Evolutionary conservation across 1,284 basidiomycete genomes (phyloP), one percentile per base, ranked within the genome.

Genomic region (Ceratobasidium theobromae): DNA sequence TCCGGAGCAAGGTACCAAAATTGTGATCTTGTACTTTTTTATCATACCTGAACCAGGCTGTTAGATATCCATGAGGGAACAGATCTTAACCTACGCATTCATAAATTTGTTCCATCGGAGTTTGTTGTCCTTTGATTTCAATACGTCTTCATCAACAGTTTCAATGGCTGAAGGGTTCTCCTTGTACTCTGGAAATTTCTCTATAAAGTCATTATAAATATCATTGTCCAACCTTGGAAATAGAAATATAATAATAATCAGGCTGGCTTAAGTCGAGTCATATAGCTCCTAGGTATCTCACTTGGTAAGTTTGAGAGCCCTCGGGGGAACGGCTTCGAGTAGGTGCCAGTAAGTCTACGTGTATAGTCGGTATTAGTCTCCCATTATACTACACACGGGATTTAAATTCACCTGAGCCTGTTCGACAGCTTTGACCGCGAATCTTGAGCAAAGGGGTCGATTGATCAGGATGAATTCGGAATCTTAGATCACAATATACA

Each of bases 351-450:
- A 98, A 4, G 94, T 95, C 91, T 96, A 75, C n/a, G 70, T 9
- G 27, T 25, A 53, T 4, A 68, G 53, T 43, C 46, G 49, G 16
- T 51, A 14, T 27, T 28, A 57, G 9, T 27, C 52, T 25, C 62
- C 23, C 28, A 28, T 33, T 11, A 28, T n/a, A 27, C 11, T 27
- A 16, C 3, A 32, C 25, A 18, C 45, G 11, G 53, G 8, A 6
- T 4, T 16, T 6, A 70, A 12, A 66, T 80, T 70, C 67, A 91
- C 93, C 82, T 95, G 92, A 65, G 95, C 91, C 72, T 97, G 93
- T 75, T 97, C 94, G 68, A 98, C 95, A 35, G 94, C 94, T 78
- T 91, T 94, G 62, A 99, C 96, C 27, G 96, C 96, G 74, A 96
- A 97, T 76, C 90, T 91, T 54, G 23, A 45, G 62, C 48, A 35